phyloP scores from a whole-genome alignment of 805 yeast genomes.

The Myxozyma mucilagina region DNA sequence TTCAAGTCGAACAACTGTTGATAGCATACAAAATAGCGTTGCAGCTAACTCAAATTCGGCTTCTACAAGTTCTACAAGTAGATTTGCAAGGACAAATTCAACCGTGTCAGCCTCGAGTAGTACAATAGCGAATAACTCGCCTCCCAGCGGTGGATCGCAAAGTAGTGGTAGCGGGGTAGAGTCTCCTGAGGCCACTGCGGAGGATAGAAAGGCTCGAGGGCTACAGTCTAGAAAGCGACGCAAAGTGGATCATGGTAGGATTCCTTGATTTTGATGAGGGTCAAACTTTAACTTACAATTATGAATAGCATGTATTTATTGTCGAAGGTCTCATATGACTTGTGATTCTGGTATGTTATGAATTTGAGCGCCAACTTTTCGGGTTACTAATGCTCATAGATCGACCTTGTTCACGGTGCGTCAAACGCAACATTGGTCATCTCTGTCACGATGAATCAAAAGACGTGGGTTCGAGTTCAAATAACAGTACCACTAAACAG shows the following conservation, averaged over 20 bases:
- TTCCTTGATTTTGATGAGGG: neutral
- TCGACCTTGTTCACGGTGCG: slow-evolving; percentile 77
- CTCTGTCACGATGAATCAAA: slow-evolving; percentile 67
- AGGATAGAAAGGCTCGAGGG: neutral
- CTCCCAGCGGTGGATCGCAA: slow-evolving; percentile 5
- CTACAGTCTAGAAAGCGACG: slow-evolving; percentile 10
- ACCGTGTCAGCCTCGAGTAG: neutral
- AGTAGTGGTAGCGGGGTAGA: slow-evolving; percentile 10
- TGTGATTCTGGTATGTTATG: slow-evolving; percentile 62
- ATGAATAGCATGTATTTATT: slow-evolving; percentile 73
- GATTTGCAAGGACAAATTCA: neutral
- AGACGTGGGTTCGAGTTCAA: neutral
- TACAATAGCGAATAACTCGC: neutral
- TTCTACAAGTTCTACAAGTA: too few species aligned
- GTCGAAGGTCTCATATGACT: slow-evolving; percentile 91
- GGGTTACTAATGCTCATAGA: slow-evolving; percentile 36
- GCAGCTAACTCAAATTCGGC: too few species aligned
- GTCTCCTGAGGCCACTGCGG: neutral
- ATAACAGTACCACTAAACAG: neutral
- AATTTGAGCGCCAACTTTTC: neutral
- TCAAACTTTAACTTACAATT: neutral
- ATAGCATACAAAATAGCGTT: neutral
- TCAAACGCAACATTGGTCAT: slow-evolving; percentile 85
- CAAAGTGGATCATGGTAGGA: slow-evolving; percentile 28
- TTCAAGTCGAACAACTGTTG: neutral